These are phyloP conservation scores for Populus hybrid DNA, from an alignment of 441 rosid genomes.

Conservation along the genomic window DNA sequence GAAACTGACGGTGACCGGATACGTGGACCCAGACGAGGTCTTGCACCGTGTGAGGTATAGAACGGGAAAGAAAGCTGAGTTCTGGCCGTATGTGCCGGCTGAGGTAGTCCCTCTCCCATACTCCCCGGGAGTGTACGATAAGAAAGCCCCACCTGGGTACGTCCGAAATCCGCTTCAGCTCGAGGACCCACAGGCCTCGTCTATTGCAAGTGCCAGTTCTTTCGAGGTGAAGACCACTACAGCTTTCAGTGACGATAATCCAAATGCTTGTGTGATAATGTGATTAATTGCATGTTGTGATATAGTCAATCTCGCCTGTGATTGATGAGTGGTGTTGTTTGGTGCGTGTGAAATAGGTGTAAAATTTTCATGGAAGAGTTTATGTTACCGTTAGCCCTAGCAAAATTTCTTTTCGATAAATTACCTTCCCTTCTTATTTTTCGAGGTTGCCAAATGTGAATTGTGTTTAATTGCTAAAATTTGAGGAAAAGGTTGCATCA, in stretches of 20 bases:
- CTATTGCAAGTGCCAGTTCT: conserved; percentile 32
- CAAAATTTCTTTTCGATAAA: no score
- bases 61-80: conserved; percentile 82
- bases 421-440: no score
- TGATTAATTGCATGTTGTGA: conserved; percentile 20
- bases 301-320: background rate
- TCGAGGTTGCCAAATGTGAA: no score
- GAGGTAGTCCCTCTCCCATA: conserved; percentile 79
- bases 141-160: conserved; percentile 79
- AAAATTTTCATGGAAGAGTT: no score
- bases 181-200: conserved; percentile 42
- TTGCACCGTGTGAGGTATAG: conserved; percentile 61
- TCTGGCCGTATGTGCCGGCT: conserved; percentile 83
- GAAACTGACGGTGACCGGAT: conserved; percentile 81
- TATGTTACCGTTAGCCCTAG: no score
- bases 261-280: conserved; percentile 65
- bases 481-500: no score
- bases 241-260: conserved; percentile 86
- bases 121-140: conserved; percentile 71
- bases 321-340: background rate
- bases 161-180: conserved; percentile 42
- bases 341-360: background rate
- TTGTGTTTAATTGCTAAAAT: no score
- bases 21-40: conserved; percentile 64
- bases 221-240: conserved; percentile 79